phyloP scores from a whole-genome alignment of 768 basidiomycete species.

The Fistulinella prunicolor region DNA sequence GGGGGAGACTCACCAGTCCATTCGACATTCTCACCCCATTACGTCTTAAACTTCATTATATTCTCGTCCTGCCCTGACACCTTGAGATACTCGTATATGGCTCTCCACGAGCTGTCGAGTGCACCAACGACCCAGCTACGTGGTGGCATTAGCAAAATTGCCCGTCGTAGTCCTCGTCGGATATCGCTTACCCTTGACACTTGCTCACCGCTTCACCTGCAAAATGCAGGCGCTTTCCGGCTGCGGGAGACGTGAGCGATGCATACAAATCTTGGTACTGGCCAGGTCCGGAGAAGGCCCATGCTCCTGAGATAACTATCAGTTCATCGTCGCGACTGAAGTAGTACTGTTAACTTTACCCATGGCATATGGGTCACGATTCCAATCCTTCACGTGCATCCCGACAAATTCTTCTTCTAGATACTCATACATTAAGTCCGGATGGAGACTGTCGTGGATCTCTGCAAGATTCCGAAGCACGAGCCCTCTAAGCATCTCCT shows the following conservation, averaged over 20 bases:
- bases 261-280: conserved; percentile 33
- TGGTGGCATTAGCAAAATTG: not conserved
- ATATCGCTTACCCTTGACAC: conserved; percentile 33
- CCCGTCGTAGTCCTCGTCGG: not conserved
- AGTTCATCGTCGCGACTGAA: not conserved
- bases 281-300: conserved; percentile 38
- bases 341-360: conserved; percentile 24
- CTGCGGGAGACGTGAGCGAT: conserved; percentile 29
- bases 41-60: conserved; percentile 14
- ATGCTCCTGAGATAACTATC: conserved; percentile 30
- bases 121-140: conserved; percentile 38
- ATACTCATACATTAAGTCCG: too few species aligned
- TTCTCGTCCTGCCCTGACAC: conserved; percentile 9
- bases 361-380: conserved; percentile 29
- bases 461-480: too few species aligned
- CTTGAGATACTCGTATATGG: conserved; percentile 27
- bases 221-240: conserved; percentile 7
- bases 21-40: conserved; percentile 32
- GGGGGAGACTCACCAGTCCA: conserved; percentile 13
- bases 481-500: too few species aligned
- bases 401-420: too few species aligned
- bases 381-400: conserved; percentile 35
- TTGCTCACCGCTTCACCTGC: conserved; percentile 27
- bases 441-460: too few species aligned
- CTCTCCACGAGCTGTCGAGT: too few species aligned